Base-by-base conservation (phyloP, 2,329 filamentous ascomycete genomes). In the Trichoderma harzianum region DNA sequence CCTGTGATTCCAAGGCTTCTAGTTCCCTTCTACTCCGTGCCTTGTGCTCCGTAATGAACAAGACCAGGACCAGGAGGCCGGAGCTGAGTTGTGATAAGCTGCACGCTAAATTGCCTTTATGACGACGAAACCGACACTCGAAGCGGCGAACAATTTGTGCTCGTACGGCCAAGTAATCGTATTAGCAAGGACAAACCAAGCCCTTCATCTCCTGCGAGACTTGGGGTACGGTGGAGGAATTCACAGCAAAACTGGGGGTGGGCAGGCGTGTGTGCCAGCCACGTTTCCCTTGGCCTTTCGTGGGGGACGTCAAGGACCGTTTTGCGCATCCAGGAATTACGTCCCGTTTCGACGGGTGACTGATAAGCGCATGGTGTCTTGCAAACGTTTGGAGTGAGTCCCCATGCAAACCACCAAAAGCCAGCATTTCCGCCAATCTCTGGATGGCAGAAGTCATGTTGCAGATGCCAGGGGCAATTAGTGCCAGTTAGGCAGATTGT, bases 1-100 rank as follows among this genome's bases (percentile, higher is more conserved):
- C 67, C 57, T 53, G 67, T 51, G 28, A 57, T 69, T 69, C 67
- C 21, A 69, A 21, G 51, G 55, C 67, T 62, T 69, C 67, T 69
- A 69, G 67, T 36, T 36, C 43, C 58, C 55, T 69, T 69, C 67
- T 69, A 69, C 30, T 47, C 32, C 47, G 32, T 60, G 36, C 55
- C 11, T 53, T 18, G 21, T 36, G n/a, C 51, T 51, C 55, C 55
- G 66, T 61, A 69, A 60, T 61, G 66, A 47, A 28, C 30, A 21
- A 43, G 47, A 43, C 26, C 36, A 32, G 24, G 67, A 32, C 34
- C 28, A 34, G 55, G 53, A 47, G 55, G 55, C 36, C 55, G 65
- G 55, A 69, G 65, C 65, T 60, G 65, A 69, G 65, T 69, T 51
- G 36, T 60, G 55, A 69, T 61, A 47, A 61, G 26, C 53, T 69